phyloP scores from a whole-genome alignment of 345 rosid genomes.

The Pistacia integerrima region DNA sequence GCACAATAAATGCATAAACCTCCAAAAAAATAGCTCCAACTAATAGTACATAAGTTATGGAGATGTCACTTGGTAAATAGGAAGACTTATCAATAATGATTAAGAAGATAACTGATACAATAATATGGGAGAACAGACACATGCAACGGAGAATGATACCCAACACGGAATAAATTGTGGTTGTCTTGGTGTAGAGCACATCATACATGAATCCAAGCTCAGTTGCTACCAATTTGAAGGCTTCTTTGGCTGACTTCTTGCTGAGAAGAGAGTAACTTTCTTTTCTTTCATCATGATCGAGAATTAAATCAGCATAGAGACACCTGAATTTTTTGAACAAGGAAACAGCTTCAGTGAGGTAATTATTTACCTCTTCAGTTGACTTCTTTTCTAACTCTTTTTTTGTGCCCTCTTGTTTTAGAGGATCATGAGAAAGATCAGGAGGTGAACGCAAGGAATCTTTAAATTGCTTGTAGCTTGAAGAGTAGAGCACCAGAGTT shows the following conservation, averaged over 20 bases:
- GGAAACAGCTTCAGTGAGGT: not conserved
- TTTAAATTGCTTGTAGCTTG: not conserved
- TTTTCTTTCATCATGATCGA: not conserved
- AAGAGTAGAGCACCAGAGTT: conserved; percentile 10
- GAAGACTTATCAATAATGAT: not conserved
- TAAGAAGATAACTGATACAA: conserved; percentile 17
- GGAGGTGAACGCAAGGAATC: not conserved
- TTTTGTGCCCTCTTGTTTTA: too few relatives aligned
- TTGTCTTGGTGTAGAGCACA: conserved; percentile 28
- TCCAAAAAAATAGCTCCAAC: not conserved
- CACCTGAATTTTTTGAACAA: not conserved
- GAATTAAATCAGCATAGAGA: not conserved
- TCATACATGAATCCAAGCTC: conserved; percentile 15
- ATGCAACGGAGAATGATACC: conserved; percentile 20
- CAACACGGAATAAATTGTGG: not conserved
- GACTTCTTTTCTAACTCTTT: not conserved
- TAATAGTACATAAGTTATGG: not conserved
- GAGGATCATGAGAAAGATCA: not conserved
- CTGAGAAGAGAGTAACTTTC: not conserved
- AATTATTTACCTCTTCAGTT: not conserved
- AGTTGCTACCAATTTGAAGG: conserved; percentile 16
- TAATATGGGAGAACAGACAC: conserved; percentile 10
- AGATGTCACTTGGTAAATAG: not conserved
- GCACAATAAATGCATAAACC: not conserved
- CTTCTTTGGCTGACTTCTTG: not conserved